Evolutionary conservation across 169 alveolate species (phyloP).

Genomic region (Theileria orientalis): DNA sequence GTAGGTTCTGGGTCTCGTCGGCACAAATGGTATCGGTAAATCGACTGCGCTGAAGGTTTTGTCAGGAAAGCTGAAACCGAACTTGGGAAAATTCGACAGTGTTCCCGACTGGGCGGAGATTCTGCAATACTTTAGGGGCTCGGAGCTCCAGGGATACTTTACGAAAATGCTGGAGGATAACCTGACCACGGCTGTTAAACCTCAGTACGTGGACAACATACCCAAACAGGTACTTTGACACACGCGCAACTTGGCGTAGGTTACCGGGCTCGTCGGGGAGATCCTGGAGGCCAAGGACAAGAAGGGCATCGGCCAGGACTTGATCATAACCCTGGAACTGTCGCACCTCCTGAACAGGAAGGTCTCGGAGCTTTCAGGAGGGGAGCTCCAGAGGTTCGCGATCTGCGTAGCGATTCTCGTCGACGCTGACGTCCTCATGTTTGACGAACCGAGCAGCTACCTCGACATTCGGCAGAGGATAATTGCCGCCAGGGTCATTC

Average conservation of each 20-base stretch:
- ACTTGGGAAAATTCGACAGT: slow-evolving; percentile 92
- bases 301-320: slow-evolving; percentile 78
- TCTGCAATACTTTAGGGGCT: slow-evolving; percentile 93
- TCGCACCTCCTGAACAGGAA: slow-evolving; percentile 91
- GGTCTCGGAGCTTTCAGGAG: slow-evolving; percentile 96
- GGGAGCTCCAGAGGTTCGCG: slow-evolving; percentile 98
- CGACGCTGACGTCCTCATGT: slow-evolving; percentile 95
- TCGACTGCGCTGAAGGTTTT: slow-evolving; percentile 96
- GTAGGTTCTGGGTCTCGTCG: slow-evolving; percentile 82
- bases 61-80: slow-evolving; percentile 96
- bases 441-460: slow-evolving; percentile 99
- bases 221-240: slow-evolving; percentile 84
- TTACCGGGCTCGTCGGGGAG: slow-evolving; percentile 73
- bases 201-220: slow-evolving; percentile 97
- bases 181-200: slow-evolving; percentile 95
- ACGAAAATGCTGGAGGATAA: slow-evolving; percentile 92
- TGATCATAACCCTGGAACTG: slow-evolving; percentile 87
- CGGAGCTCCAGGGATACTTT: slow-evolving; percentile 96
- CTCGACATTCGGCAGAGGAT: slow-evolving; percentile 97
- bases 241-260: slow-evolving; percentile 5
- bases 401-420: slow-evolving; percentile 92
- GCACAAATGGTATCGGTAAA: slow-evolving; percentile 96
- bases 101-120: slow-evolving; percentile 98
- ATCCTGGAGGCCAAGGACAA: slow-evolving; percentile 90
- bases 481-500: slow-evolving; percentile 92